Conservation (phyloP, 805 yeast genomes). For the Wickerhamomyces rabaulensis region DNA sequence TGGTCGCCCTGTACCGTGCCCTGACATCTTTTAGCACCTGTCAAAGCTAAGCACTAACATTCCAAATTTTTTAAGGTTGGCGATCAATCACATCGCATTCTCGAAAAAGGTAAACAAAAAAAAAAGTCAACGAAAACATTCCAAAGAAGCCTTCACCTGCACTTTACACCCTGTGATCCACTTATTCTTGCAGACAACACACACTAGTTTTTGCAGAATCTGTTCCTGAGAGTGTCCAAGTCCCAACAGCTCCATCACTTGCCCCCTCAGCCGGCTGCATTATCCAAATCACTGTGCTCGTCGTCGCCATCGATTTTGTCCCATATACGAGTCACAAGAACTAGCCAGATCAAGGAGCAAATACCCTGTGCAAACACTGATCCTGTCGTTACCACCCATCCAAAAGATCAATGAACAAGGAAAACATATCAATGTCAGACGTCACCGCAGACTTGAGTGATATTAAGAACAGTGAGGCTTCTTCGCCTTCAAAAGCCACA, state of each 20-base stretch:
- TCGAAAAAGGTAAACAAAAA: not conserved
- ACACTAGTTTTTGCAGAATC: too few relatives aligned
- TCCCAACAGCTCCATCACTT: not conserved
- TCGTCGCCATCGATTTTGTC: not conserved
- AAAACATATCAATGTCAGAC: slow-evolving; percentile 1
- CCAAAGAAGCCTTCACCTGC: not conserved
- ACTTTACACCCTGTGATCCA: not conserved
- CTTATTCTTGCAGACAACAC: not conserved
- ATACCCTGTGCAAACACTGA: not conserved
- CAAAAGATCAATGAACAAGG: not conserved
- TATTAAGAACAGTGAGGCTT: not conserved
- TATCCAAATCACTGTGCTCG: not conserved
- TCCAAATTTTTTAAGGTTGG: too few relatives aligned
- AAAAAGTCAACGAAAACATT: not conserved
- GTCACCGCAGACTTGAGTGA: not conserved
- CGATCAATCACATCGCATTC: not conserved
- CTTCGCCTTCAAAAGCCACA: not conserved
- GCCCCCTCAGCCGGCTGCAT: not conserved
- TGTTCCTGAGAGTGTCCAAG: not conserved
- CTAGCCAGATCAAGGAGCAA: not conserved
- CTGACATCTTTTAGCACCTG: too few relatives aligned
- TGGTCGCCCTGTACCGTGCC: too few relatives aligned
- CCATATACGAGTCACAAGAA: not conserved
- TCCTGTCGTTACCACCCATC: not conserved
- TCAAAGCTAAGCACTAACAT: too few relatives aligned